Evolutionary conservation across 352 stramenopile species (phyloP), one percentile per base, ranked within the genome.

Genomic region (Phytopythium vexans): DNA sequence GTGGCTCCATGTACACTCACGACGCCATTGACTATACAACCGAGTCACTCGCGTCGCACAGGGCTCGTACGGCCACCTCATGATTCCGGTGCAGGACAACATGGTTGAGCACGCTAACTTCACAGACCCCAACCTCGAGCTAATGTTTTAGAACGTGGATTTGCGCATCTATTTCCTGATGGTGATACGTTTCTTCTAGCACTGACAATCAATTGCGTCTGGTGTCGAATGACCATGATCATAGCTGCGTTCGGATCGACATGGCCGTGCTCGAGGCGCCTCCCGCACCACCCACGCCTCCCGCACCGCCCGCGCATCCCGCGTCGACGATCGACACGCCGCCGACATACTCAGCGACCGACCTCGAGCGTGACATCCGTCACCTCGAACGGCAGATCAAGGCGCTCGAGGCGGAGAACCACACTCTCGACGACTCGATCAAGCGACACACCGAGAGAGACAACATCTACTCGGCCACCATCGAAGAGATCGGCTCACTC

Each of bases 1-100:
- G 97, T 60, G 97, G 97, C 14, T 90, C 78, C 12, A 89, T 99
- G 35, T 99, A 98, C 78, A 97, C 92, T 52, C 99, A 99, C 82
- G 97, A 99, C 81, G 96, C 96, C 49, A 96, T 99, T 63, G 97
- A 96, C 39, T 97, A 41, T 76, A 91, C 68, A 79, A 94, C 63
- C 68, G 73, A 41, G 82, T 89, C 40, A 83, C 81, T 48, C 81
- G 84, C 60, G 80, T 73, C 40, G 84, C 79, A 15, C 77, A 91
- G 52, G 97, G 97, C 41, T 94, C 72, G 49, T 96, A 96, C 39
- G 93, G 98, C 57, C 89, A 97, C 31, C 96, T 99, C 62, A 94
- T 99, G 65, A 99, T 99, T 66, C 97, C 97, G n/a, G 63, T 99
- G 40, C 83, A 99, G 46, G 96, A 99, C 80, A 99, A 99, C 81